Conservation (phyloP, 139 green algal species). For the Deuterostichococcus epilithicus region DNA sequence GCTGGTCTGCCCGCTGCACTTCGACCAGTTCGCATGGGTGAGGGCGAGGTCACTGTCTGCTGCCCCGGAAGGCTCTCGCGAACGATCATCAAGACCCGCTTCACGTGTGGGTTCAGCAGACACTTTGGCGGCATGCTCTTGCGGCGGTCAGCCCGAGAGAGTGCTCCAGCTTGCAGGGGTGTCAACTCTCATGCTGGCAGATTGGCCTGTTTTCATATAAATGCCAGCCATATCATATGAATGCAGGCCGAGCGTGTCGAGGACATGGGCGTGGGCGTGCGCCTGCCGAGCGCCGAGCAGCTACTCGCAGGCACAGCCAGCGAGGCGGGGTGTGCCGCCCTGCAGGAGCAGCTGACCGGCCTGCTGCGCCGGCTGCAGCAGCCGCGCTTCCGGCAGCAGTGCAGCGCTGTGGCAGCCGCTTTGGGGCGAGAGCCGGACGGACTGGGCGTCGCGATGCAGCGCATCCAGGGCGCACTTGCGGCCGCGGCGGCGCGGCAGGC, state of each 20-base stretch:
- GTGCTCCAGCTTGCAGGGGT: too few species aligned
- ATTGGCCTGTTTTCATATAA: too few species aligned
- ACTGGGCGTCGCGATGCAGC: background rate
- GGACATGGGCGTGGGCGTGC: slow-evolving; percentile 11
- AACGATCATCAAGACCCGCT: background rate
- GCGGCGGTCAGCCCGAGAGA: too few species aligned
- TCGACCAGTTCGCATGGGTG: slow-evolving; percentile 57
- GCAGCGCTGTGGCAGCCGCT: background rate
- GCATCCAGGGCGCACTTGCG: background rate
- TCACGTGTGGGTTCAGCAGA: background rate
- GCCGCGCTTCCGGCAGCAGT: background rate
- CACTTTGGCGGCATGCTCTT: too few species aligned
- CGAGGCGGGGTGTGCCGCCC: background rate
- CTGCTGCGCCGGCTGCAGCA: background rate
- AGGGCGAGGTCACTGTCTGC: background rate
- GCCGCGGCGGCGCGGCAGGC: background rate
- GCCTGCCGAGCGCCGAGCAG: background rate
- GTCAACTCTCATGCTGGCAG: too few species aligned
- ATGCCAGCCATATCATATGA: too few species aligned
- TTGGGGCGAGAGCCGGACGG: slow-evolving; percentile 6
- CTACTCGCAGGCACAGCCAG: background rate
- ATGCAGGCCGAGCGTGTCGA: slow-evolving; percentile 21
- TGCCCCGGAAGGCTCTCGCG: too few species aligned
- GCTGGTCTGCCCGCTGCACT: slow-evolving; percentile 55
- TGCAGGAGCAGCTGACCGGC: background rate